Base-by-base conservation (phyloP, 2,329 filamentous ascomycete genomes). In the Coniochaeta sp. region DNA sequence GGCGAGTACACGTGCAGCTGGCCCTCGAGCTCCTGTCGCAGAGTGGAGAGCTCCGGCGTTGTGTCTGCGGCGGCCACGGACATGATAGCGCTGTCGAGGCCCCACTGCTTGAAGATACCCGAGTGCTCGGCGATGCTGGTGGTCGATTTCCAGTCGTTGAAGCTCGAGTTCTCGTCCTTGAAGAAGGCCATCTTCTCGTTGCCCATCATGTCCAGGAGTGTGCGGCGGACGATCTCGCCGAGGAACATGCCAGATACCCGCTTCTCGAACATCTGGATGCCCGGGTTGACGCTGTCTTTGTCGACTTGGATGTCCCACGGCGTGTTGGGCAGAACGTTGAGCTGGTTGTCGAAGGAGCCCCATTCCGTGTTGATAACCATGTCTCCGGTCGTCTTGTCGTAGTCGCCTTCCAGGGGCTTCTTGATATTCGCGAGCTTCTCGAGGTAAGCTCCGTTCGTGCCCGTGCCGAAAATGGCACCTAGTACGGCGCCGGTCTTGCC, bases 331-430 rank as follows among this genome's bases (percentile, higher is more conserved):
- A 99, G 81, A 22, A 96, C 89, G 67, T 88, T 90, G 65, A 98
- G 85, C 67, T 89, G 85, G 77, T 98, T 98, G 76, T 99, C 95
- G 70, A 99, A 99, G 61, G 91, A 96, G 63, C 95, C 95, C 95
- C 95, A 99, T 77, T 99, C 95, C 0, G 90, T 93, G 77, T 99
- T 99, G 76, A 99, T 84, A 61, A 99, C 91, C 95, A 99, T 99
- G 67, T 96, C 86, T 58, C 93, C 92, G 0, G 93, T 96, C 9
- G 86, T 86, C 57, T 80, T 80, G 74, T 97, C 91, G 67, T 89
- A 95, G 5, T 88, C 80, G 64, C 86, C 86, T 62, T 80, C 77
- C 60, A 89, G 77, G 17, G 84, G 77, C 79, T 98, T 99, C 71
- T 87, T 91, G 69, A 98, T 85, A 66, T 91, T 93, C 67, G 82